phyloP scores from a whole-genome alignment of 2,329 filamentous ascomycete species.

The Reticulascus tulasneorum region DNA sequence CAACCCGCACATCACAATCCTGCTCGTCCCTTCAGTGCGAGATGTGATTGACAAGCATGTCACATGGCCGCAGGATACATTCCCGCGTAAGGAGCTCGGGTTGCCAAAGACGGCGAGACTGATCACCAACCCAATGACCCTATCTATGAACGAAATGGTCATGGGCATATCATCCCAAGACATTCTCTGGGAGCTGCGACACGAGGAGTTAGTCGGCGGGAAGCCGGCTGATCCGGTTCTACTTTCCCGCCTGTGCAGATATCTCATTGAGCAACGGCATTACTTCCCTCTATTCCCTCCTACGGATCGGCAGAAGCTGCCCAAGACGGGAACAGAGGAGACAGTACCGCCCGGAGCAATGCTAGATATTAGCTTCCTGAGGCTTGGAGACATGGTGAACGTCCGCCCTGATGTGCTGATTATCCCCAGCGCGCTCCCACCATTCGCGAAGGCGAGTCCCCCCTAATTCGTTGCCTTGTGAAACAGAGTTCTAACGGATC shows the following conservation, averaged over 20 bases:
- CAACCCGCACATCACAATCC: conserved; percentile 74
- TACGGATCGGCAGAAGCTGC: conserved; percentile 61
- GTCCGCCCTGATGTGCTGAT: conserved; percentile 82
- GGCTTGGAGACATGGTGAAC: conserved; percentile 86
- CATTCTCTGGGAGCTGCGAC: conserved; percentile 74
- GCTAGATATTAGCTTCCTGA: conserved; percentile 79
- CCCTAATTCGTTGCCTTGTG: background rate
- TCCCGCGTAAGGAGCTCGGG: conserved; percentile 68
- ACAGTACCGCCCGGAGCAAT: conserved; percentile 67
- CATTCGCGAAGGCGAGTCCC: conserved; percentile 75
- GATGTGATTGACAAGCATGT: conserved; percentile 80
- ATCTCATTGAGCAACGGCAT: conserved; percentile 84
- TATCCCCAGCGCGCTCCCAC: conserved; percentile 74
- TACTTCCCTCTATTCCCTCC: conserved; percentile 90
- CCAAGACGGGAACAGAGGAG: conserved; percentile 58
- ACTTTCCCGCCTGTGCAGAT: conserved; percentile 67
- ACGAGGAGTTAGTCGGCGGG: conserved; percentile 64
- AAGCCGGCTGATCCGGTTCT: conserved; percentile 54
- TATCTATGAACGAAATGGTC: conserved; percentile 83
- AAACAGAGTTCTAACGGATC: conserved; percentile 2
- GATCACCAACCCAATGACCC: conserved; percentile 85
- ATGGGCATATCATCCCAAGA: conserved; percentile 82
- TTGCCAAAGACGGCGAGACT: conserved; percentile 73
- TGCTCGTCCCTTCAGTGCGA: conserved; percentile 78
- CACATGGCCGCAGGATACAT: conserved; percentile 69